Conservation (phyloP, 805 yeast species). For the Ogataea glucozyma region DNA sequence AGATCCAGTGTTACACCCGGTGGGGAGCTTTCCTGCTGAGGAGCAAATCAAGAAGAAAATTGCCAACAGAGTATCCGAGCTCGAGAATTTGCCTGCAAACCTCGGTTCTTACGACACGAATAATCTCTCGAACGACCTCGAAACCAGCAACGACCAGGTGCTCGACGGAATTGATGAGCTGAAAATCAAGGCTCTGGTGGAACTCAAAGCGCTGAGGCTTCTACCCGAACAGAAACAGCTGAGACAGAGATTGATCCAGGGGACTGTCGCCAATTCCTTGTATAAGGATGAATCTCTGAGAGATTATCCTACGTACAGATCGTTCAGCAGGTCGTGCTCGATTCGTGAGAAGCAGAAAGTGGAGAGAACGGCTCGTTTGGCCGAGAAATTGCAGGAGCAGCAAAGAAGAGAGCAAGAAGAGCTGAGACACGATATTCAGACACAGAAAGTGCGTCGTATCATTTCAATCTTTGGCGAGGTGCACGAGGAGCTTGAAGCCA, state of each 20-base stretch:
- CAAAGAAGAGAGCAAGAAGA: slow-evolving; percentile 60
- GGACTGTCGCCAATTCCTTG: slow-evolving; percentile 43
- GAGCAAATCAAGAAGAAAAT: slow-evolving; percentile 53
- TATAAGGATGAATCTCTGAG: slow-evolving; percentile 51
- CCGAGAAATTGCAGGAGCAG: slow-evolving; percentile 74
- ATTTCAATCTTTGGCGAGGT: slow-evolving; percentile 35
- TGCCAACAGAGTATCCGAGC: slow-evolving; percentile 55
- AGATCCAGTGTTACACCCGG: slow-evolving; percentile 41
- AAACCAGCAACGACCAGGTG: slow-evolving; percentile 43
- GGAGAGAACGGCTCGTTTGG: slow-evolving; percentile 72
- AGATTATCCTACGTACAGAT: slow-evolving; percentile 55
- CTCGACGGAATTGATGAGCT: slow-evolving; percentile 52
- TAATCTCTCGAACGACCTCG: slow-evolving; percentile 34
- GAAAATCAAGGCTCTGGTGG: slow-evolving; percentile 67
- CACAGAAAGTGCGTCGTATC: slow-evolving; percentile 46
- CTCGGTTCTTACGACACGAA: slow-evolving; percentile 57
- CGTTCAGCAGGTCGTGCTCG: slow-evolving; percentile 69
- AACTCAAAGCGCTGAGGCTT: slow-evolving; percentile 65
- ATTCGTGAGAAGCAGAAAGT: slow-evolving; percentile 69
- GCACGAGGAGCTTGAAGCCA: slow-evolving; percentile 34
- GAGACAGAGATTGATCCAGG: slow-evolving; percentile 57
- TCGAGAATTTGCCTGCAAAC: slow-evolving; percentile 69
- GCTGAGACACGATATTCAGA: slow-evolving; percentile 51
- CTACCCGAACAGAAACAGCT: slow-evolving; percentile 70
- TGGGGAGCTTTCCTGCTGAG: slow-evolving; percentile 56